phyloP scores from a whole-genome alignment of 345 rosid genomes.

The Gynandropsis gynandra region DNA sequence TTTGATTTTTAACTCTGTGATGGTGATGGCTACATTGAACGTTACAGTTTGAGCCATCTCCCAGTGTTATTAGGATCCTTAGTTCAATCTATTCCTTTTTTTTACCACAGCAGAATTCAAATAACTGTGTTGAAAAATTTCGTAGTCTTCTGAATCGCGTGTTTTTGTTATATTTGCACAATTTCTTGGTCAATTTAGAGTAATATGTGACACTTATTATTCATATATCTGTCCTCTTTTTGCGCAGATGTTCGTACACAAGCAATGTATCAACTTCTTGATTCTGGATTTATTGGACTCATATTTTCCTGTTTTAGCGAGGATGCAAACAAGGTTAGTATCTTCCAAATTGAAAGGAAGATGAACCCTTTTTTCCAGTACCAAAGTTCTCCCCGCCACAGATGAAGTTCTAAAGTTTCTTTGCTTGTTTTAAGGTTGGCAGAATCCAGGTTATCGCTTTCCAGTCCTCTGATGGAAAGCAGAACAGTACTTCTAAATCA shows the following conservation, averaged over 20 bases:
- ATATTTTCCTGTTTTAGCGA: constrained; percentile 94
- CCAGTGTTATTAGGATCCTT: too few relatives aligned
- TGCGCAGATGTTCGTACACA: constrained; percentile 95
- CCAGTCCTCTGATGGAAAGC: constrained; percentile 92
- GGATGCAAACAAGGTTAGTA: constrained; percentile 71
- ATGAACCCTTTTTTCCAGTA: neutral
- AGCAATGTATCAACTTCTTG: constrained; percentile 96
- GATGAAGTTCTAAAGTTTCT: neutral
- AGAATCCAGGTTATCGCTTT: constrained; percentile 96
- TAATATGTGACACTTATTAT: neutral
- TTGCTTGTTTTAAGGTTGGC: constrained; percentile 60
- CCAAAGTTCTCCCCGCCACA: neutral
- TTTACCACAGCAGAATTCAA: too few relatives aligned
- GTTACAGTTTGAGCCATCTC: neutral
- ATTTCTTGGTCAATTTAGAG: neutral
- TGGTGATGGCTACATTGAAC: neutral
- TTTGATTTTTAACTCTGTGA: neutral
- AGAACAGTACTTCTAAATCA: constrained; percentile 39
- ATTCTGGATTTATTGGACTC: constrained; percentile 91
- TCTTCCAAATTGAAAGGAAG: neutral
- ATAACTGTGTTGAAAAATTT: too few relatives aligned
- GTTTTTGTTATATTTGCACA: neutral
- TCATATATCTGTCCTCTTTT: constrained; percentile 7
- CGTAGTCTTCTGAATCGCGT: too few relatives aligned
- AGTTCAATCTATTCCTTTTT: too few relatives aligned